Percentiles rank a stretch among this genome's conserved stretches.
phyloP scores from a whole-genome alignment of 331 rosid genomes.

The Pyrus hybrid region DNA sequence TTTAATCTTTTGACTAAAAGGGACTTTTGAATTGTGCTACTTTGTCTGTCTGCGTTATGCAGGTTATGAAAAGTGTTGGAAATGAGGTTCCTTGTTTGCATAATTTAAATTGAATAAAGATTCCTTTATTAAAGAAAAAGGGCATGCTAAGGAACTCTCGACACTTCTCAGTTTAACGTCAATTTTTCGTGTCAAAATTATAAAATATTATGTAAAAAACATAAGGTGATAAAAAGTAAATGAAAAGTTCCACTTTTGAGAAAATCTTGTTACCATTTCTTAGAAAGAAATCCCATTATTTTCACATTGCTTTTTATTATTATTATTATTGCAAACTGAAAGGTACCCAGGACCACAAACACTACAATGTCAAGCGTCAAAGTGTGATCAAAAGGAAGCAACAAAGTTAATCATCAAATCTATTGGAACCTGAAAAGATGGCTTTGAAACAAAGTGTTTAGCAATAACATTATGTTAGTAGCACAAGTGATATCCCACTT shows the following conservation, averaged over 20 bases:
- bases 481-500: slow-evolving; percentile 21
- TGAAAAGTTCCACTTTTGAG: too few relatives aligned
- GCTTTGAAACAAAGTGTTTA: slow-evolving; percentile 31
- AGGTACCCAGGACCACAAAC: slow-evolving; percentile 21
- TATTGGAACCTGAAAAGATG: slow-evolving; percentile 40
- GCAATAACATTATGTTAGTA: slow-evolving; percentile 17
- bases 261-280: too few relatives aligned
- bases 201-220: too few relatives aligned
- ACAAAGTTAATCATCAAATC: slow-evolving; percentile 26
- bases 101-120: slow-evolving; percentile 18
- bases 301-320: slow-evolving; percentile 4
- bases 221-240: too few relatives aligned
- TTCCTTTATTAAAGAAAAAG: slow-evolving; percentile 22
- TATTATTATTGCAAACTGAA: slow-evolving; percentile 19
- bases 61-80: slow-evolving; percentile 20
- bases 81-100: slow-evolving; percentile 27
- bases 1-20: slow-evolving; percentile 9
- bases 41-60: slow-evolving; percentile 21
- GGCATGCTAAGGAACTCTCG: too few relatives aligned
- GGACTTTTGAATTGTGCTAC: slow-evolving; percentile 24
- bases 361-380: neutral
- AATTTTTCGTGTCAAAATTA: fast-evolving
- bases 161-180: too few relatives aligned
- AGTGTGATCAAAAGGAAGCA: slow-evolving; percentile 18
- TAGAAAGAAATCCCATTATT: slow-evolving; percentile 8